Evolutionary conservation across 495 filamentous ascomycete species (phyloP).

Genomic region (Penicillium tannophilum): DNA sequence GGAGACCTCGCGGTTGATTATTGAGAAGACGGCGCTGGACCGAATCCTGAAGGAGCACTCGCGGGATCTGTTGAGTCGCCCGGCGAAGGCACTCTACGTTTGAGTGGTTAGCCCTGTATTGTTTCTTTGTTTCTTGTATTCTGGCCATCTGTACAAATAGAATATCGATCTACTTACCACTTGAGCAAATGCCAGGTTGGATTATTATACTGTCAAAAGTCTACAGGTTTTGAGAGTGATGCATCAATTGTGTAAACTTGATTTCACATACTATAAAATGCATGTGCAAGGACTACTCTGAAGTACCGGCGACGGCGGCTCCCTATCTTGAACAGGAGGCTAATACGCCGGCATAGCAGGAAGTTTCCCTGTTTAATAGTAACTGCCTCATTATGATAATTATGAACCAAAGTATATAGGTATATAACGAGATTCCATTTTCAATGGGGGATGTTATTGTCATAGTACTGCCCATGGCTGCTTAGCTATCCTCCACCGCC

Average conservation of each 20-base stretch:
- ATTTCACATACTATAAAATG: no score
- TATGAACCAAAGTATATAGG: no score
- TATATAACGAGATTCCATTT: neutral
- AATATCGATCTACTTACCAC: conserved; percentile 17
- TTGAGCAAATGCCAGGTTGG: conserved; percentile 1
- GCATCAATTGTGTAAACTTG: neutral
- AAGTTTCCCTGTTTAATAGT: neutral
- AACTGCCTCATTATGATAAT: no score
- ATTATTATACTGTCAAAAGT: neutral
- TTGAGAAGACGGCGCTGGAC: conserved; percentile 81
- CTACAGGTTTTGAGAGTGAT: no score
- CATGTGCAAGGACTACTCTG: no score
- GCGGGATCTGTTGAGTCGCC: conserved; percentile 61
- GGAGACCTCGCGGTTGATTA: conserved; percentile 78
- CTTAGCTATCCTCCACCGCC: conserved; percentile 4
- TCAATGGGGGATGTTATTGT: neutral
- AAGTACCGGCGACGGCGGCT: no score
- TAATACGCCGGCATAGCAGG: neutral
- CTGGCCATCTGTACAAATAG: conserved; percentile 43
- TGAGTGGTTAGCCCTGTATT: conserved; percentile 17
- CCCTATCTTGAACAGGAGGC: no score
- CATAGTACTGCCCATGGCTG: conserved; percentile 5
- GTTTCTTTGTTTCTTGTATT: conserved; percentile 23
- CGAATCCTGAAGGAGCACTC: conserved; percentile 73
- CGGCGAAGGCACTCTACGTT: conserved; percentile 37